A percentile compares a stretch with the other conserved stretches of the same genome.
Conservation (phyloP, 805 yeast genomes). For the Wickerhamiella spandovensis region DNA sequence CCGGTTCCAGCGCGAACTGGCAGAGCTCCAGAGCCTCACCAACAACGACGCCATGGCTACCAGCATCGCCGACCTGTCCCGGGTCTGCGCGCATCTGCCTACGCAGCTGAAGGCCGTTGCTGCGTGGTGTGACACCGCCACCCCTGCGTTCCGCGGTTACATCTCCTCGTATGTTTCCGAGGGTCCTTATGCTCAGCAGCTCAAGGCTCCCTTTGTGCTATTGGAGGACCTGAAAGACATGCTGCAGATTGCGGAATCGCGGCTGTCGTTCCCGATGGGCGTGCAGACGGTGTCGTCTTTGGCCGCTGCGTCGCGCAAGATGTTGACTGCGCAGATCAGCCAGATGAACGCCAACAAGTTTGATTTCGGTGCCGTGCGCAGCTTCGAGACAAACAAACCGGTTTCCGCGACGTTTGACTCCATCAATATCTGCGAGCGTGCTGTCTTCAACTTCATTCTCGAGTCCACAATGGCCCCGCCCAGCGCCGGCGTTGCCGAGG, state of each 20-base stretch:
- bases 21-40: constrained; percentile 2
- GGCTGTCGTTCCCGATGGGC: constrained; percentile 6
- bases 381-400: constrained; percentile 6
- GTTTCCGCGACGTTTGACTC: constrained; percentile 11
- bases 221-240: constrained; percentile 7
- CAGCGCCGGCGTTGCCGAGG: constrained; percentile 2
- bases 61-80: neutral
- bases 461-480: neutral
- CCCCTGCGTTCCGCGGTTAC: constrained; percentile 5
- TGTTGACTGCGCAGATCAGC: constrained; percentile 4
- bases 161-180: constrained; percentile 5
- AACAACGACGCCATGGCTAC: neutral
- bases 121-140: constrained; percentile 6
- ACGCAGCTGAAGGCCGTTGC: constrained; percentile 2
- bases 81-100: constrained; percentile 2
- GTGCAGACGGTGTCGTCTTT: constrained; percentile 4
- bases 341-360: constrained; percentile 4
- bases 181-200: constrained; percentile 2
- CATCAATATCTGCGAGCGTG: constrained; percentile 6
- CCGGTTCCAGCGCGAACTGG: constrained; percentile 4
- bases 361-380: constrained; percentile 7
- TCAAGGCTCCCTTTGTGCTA: constrained; percentile 7
- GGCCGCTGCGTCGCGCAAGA: constrained; percentile 3
- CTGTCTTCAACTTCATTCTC: constrained; percentile 5
- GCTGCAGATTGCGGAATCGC: constrained; percentile 5